Conservation (phyloP, 2,329 filamentous ascomycete species). For the Hymenoscyphus linearis region DNA sequence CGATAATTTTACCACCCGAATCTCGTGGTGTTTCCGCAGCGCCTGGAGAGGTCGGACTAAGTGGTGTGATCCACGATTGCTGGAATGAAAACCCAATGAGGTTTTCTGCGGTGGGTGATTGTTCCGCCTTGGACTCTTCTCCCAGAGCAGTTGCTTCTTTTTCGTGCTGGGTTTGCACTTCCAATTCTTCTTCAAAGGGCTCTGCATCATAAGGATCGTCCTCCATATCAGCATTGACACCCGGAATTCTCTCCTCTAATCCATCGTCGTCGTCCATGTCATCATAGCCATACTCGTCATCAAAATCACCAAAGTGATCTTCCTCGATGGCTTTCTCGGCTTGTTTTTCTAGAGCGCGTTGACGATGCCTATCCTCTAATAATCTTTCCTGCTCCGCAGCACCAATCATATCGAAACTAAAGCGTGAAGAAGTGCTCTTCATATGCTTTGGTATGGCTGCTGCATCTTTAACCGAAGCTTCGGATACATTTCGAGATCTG, state of each 20-base stretch:
- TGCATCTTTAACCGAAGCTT: slow-evolving; percentile 38
- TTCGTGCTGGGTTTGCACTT: slow-evolving; percentile 20
- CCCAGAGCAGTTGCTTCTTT: slow-evolving; percentile 32
- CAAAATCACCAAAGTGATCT: slow-evolving; percentile 38
- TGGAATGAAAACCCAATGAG: slow-evolving; percentile 29
- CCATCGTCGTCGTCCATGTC: slow-evolving; percentile 60
- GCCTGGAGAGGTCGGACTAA: slow-evolving; percentile 46
- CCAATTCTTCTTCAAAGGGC: slow-evolving; percentile 17
- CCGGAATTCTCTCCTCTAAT: slow-evolving; percentile 59
- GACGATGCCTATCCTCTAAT: slow-evolving; percentile 67
- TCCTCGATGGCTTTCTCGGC: slow-evolving; percentile 35
- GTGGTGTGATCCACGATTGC: slow-evolving; percentile 45
- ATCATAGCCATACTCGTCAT: slow-evolving; percentile 59
- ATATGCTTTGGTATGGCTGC: slow-evolving; percentile 55
- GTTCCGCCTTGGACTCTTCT: slow-evolving; percentile 23
- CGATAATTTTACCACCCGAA: slow-evolving; percentile 48
- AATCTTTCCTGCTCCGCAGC: slow-evolving; percentile 62
- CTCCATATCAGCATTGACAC: slow-evolving; percentile 43
- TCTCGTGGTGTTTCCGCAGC: slow-evolving; percentile 51
- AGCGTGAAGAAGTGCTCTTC: slow-evolving; percentile 73
- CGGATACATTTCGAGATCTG: slow-evolving; percentile 48
- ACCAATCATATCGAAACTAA: slow-evolving; percentile 76
- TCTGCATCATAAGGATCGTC: slow-evolving; percentile 19
- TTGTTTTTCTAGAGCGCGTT: slow-evolving; percentile 59
- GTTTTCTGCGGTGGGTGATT: slow-evolving; percentile 10